These are phyloP conservation scores for Aquilaria malaccensis DNA, from an alignment of 345 rosid genomes.

Conservation along the genomic window DNA sequence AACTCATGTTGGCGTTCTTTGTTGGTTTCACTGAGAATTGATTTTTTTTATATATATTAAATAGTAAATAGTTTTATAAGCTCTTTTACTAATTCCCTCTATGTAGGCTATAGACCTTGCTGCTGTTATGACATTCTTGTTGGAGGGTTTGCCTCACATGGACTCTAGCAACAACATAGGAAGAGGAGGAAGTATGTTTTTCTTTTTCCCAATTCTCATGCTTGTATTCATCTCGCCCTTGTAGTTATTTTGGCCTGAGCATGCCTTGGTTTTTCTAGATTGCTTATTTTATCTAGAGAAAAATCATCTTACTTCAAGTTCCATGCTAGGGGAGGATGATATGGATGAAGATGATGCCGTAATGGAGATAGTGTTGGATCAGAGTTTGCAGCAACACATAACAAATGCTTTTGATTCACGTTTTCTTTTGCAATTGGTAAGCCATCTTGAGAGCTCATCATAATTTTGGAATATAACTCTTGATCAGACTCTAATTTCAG, in stretches of 20 bases:
- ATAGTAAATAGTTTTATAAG: not conserved
- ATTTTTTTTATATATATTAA: too few species aligned
- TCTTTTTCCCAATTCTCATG: not conserved
- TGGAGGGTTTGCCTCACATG: slow-evolving; percentile 73
- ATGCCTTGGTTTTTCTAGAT: slow-evolving; percentile 3
- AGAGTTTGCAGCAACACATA: slow-evolving; percentile 63
- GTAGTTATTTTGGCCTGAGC: slow-evolving; percentile 4
- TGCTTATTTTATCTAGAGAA: slow-evolving; percentile 8
- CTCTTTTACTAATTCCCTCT: slow-evolving; percentile 12
- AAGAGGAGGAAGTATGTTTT: slow-evolving; percentile 49
- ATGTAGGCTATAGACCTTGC: slow-evolving; percentile 80
- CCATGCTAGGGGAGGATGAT: slow-evolving; percentile 60
- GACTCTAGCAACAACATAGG: slow-evolving; percentile 34
- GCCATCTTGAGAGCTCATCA: slow-evolving; percentile 18
- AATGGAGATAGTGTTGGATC: slow-evolving; percentile 44
- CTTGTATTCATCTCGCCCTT: not conserved
- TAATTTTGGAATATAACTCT: slow-evolving; percentile 11
- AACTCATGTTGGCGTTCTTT: too few species aligned
- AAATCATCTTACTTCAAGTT: slow-evolving; percentile 36
- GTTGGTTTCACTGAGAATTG: too few species aligned
- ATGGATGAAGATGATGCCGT: slow-evolving; percentile 40
- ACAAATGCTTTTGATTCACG: slow-evolving; percentile 68
- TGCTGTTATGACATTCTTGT: slow-evolving; percentile 60
- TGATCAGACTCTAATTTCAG: slow-evolving; percentile 6
- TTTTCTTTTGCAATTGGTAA: slow-evolving; percentile 92